These are phyloP conservation scores for Xylaria sp. DNA, from an alignment of 2,329 filamentous ascomycete genomes.

Conservation along the genomic window DNA sequence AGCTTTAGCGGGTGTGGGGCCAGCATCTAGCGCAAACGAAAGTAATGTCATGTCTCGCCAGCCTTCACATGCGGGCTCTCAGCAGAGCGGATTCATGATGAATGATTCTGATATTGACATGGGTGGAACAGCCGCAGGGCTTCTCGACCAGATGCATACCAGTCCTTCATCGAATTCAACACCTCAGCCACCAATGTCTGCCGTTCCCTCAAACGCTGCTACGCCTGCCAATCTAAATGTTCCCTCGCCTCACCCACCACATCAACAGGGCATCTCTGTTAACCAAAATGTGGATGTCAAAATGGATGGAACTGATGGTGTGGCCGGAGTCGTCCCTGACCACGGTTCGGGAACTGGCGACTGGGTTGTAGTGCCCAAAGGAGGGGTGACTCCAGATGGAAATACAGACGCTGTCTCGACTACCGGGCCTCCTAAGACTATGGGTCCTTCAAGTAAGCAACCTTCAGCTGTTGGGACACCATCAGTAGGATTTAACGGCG, in stretches of 20 bases:
- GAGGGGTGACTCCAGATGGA: constrained; percentile 58
- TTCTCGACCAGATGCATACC: constrained; percentile 76
- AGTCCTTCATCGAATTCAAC: constrained; percentile 69
- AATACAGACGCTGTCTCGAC: constrained; percentile 40
- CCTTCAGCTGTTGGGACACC: constrained; percentile 58
- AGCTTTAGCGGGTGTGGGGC: constrained; percentile 36
- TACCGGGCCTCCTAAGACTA: constrained; percentile 40
- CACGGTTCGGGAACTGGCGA: constrained; percentile 68
- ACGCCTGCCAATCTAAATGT: constrained; percentile 64
- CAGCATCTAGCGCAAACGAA: constrained; percentile 39
- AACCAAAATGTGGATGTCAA: constrained; percentile 54
- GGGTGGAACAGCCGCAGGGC: constrained; percentile 70
- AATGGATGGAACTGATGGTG: constrained; percentile 65
- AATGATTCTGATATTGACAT: constrained; percentile 73
- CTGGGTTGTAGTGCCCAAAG: constrained; percentile 80
- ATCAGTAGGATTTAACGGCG: constrained; percentile 57
- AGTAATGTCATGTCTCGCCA: constrained; percentile 59
- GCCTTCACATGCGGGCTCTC: constrained; percentile 65
- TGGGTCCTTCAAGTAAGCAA: constrained; percentile 49
- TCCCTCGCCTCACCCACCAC: constrained; percentile 56
- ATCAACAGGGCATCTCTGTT: constrained; percentile 22
- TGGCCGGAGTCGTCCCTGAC: constrained; percentile 58
- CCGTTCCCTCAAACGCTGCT: constrained; percentile 64
- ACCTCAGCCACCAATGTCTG: constrained; percentile 68
- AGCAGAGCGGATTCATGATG: constrained; percentile 64